phyloP scores from a whole-genome alignment of 2,329 filamentous ascomycete species.

The Sarocladium brachiariae region DNA sequence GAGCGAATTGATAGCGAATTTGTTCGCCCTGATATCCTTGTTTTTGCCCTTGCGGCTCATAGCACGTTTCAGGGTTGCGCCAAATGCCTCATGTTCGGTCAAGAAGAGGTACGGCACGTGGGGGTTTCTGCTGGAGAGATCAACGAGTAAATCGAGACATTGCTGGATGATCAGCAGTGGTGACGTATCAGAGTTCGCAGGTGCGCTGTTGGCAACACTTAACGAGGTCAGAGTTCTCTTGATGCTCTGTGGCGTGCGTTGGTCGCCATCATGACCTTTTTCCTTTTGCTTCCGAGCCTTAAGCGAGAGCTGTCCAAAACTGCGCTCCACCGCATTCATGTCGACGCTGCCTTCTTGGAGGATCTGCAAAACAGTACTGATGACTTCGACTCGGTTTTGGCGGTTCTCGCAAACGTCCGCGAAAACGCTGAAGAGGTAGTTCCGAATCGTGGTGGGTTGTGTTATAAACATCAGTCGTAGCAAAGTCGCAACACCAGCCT shows the following conservation, averaged over 20 bases:
- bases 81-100: conserved; percentile 78
- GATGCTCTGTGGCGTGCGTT: conserved; percentile 72
- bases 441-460: conserved; percentile 79
- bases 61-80: conserved; percentile 68
- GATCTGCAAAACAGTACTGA: conserved; percentile 87
- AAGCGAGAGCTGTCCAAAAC: conserved; percentile 86
- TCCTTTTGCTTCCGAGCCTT: conserved; percentile 75
- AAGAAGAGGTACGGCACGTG: conserved; percentile 90
- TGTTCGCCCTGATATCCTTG: conserved; percentile 76
- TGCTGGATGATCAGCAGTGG: conserved; percentile 94
- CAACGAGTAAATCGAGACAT: conserved; percentile 78
- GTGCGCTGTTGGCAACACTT: conserved; percentile 32
- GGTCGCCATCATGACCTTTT: conserved; percentile 50
- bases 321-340: conserved; percentile 87
- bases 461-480: conserved; percentile 98
- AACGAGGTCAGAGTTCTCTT: conserved; percentile 67
- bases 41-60: conserved; percentile 78
- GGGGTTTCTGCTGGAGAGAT: conserved; percentile 75
- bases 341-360: conserved; percentile 93
- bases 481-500: conserved; percentile 89
- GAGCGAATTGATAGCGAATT: conserved; percentile 87
- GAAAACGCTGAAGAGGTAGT: conserved; percentile 78
- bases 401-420: conserved; percentile 91
- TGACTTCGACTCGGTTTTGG: conserved; percentile 90
- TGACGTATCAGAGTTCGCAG: conserved; percentile 77